Evolutionary conservation across 176 grass and related monocot genomes (phyloP), one percentile per base, ranked within the genome.

Genomic region (Themeda triandra): DNA sequence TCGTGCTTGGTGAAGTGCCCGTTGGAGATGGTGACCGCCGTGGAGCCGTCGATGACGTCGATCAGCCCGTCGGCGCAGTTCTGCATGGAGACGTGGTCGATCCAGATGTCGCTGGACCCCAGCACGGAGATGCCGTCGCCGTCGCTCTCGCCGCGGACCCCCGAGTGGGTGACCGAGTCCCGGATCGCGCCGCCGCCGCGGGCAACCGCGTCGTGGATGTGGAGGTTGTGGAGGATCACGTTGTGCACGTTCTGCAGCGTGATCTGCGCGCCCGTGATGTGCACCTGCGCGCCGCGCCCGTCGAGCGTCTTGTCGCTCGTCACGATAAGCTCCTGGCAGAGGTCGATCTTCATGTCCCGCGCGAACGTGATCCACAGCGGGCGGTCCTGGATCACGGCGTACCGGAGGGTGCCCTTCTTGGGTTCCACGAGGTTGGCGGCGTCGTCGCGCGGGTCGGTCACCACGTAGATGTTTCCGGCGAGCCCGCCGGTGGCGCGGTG

Each of bases 1-100:
- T 94, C 75, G 81, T 98, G 95, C 54, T 42, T 58, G n/a, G 95
- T 91, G 68, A 98, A 91, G 49, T 98, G 95, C 27, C 86, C 19
- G 45, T 98, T 98, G 37, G 95, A 94, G 64, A 98, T 62, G 90
- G 92, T 98, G 58, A 98, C 72, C 19, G 81, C 95, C n/a, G 95
- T 98, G 29, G 95, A 98, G 7, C 84, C 88, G 36, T 72, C 48
- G 4, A 89, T 68, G 2, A 87, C 90, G 78, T 98, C 95, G 81
- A 98, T 86, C 58, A 98, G 81, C 10, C 90, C 95, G 77, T 94
- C 95, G 24, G 82, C 37, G 88, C 88, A 97, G 48, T 71, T 84
- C 27, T 44, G 88, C 88, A 94, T 91, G 10, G 95, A 92, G 4
- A 94, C 77, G 48, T 97, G 90, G 80, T 92, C 95, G 83, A 94